These are phyloP conservation scores for Chrysoporthe deuterocubensis DNA, from an alignment of 2,329 filamentous ascomycete genomes.

Conservation along the genomic window DNA sequence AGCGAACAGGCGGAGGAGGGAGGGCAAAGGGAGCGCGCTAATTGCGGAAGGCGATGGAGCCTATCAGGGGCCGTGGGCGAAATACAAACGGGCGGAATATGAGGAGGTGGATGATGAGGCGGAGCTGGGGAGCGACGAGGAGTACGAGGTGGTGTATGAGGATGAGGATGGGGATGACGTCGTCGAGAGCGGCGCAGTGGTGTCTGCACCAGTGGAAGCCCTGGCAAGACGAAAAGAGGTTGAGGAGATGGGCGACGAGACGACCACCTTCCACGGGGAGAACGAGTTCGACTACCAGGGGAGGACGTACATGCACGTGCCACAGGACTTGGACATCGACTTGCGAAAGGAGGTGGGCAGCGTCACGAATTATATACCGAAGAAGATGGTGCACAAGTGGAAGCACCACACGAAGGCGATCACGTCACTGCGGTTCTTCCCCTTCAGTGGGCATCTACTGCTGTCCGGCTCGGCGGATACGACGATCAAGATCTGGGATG, in stretches of 20 bases:
- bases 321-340: constrained; percentile 86
- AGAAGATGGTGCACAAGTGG: constrained; percentile 91
- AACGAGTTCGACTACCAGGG: constrained; percentile 91
- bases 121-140: constrained; percentile 76
- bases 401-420: constrained; percentile 83
- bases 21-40: constrained; percentile 82
- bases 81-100: constrained; percentile 73
- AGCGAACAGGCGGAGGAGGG: constrained; percentile 71
- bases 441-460: constrained; percentile 82
- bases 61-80: constrained; percentile 95
- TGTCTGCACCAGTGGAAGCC: constrained; percentile 59
- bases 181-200: constrained; percentile 65
- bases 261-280: constrained; percentile 82
- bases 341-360: constrained; percentile 80
- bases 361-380: constrained; percentile 88
- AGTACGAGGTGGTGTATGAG: constrained; percentile 77
- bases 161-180: constrained; percentile 71
- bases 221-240: constrained; percentile 61
- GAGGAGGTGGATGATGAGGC: constrained; percentile 75
- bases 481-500: constrained; percentile 92
- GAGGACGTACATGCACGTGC: constrained; percentile 96
- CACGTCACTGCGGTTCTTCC: constrained; percentile 89
- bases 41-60: constrained; percentile 85
- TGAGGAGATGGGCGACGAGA: constrained; percentile 71
- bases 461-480: constrained; percentile 88